These are phyloP conservation scores for Populus hybrid DNA, from an alignment of 441 rosid genomes.

Conservation along the genomic window DNA sequence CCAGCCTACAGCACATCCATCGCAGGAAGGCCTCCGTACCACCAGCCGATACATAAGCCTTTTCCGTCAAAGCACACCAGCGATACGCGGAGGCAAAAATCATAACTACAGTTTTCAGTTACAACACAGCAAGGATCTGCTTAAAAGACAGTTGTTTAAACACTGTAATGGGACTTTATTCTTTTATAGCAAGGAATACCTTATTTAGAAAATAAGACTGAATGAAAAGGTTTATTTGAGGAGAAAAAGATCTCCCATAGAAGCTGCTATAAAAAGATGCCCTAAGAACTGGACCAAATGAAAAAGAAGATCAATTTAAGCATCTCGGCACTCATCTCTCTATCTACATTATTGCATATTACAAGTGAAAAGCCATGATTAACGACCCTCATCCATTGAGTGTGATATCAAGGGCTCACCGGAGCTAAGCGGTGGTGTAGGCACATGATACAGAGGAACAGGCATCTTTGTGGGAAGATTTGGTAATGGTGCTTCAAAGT, in stretches of 20 bases:
- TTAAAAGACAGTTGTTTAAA: too few relatives aligned
- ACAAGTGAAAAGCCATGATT: neutral
- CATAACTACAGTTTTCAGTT: neutral
- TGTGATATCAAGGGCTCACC: neutral
- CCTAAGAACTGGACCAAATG: neutral
- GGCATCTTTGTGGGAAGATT: constrained; percentile 19
- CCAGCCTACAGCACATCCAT: neutral
- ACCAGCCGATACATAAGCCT: neutral
- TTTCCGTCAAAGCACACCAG: neutral
- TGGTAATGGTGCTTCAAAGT: constrained; percentile 14
- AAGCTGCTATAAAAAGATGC: neutral
- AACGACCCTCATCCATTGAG: neutral
- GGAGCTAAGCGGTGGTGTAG: neutral
- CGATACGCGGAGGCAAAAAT: neutral
- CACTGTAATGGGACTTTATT: too few relatives aligned
- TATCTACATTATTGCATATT: neutral
- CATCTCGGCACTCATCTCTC: neutral
- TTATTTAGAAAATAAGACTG: neutral
- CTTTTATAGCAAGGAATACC: neutral
- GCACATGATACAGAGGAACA: neutral
- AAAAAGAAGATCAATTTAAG: neutral
- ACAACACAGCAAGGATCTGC: neutral
- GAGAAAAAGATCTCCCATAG: neutral
- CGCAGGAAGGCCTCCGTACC: neutral
- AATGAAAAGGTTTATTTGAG: too few relatives aligned